phyloP scores from a whole-genome alignment of 768 basidiomycete genomes.

The Pleurotus eryngii region DNA sequence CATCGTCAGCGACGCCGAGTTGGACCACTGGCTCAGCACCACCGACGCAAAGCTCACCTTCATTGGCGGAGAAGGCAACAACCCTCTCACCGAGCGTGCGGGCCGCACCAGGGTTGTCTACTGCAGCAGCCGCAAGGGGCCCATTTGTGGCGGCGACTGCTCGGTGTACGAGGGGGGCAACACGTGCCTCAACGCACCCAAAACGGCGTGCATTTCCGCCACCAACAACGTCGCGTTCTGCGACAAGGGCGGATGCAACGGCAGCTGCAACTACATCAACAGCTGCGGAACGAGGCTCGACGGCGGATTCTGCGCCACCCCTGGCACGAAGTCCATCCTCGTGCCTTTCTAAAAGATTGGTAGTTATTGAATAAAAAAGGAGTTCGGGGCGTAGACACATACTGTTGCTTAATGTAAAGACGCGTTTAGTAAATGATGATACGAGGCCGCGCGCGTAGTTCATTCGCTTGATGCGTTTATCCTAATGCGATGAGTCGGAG shows the following conservation, averaged over 20 bases:
- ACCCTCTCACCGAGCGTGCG: background rate
- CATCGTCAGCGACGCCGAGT: no score
- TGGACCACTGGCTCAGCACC: no score
- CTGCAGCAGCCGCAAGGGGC: background rate
- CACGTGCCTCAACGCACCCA: constrained; percentile 1
- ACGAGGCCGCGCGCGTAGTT: no score
- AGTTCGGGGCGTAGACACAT: no score
- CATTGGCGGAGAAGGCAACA: no score
- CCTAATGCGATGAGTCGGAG: no score
- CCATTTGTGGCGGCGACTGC: background rate
- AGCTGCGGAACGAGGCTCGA: background rate
- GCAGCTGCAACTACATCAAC: background rate
- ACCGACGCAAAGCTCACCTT: no score
- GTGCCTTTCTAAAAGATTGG: background rate
- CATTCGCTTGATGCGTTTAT: no score
- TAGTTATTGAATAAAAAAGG: no score
- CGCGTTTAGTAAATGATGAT: no score
- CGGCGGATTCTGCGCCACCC: constrained; percentile 1
- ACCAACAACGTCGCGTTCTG: constrained; percentile 1
- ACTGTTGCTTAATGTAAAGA: no score
- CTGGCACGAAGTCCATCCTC: background rate
- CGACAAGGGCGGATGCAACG: background rate
- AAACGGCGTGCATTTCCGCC: background rate
- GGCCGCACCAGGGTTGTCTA: background rate
- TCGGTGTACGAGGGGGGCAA: background rate